A percentile compares a stretch with the other conserved stretches of the same genome.
Evolutionary conservation across 2,329 filamentous ascomycete species (phyloP).

Genomic region (Didymella arachidicola): DNA sequence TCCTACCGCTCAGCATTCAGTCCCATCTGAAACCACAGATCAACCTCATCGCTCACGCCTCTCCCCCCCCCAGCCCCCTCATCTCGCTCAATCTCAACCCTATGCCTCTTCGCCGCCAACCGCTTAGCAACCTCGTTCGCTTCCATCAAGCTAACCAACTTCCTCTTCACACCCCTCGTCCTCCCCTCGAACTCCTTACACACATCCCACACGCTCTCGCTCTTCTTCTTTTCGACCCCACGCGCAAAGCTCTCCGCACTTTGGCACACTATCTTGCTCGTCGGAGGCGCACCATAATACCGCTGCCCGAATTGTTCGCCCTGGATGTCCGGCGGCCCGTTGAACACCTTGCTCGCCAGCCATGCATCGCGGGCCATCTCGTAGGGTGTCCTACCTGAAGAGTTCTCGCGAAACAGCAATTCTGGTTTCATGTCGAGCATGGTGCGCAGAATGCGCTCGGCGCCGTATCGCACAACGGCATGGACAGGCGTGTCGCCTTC

Average conservation of each 20-base stretch:
- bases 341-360: slow-evolving; percentile 48
- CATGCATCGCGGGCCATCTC: slow-evolving; percentile 70
- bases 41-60: slow-evolving; percentile 24
- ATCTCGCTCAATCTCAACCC: slow-evolving; percentile 59
- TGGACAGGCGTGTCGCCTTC: slow-evolving; percentile 73
- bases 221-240: slow-evolving; percentile 10
- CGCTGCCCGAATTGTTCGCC: neutral
- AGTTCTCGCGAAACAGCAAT: slow-evolving; percentile 75
- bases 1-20: neutral
- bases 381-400: slow-evolving; percentile 75
- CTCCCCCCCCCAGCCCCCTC: slow-evolving; percentile 37
- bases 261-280: slow-evolving; percentile 15
- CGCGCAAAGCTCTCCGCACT: slow-evolving; percentile 31
- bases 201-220: slow-evolving; percentile 49
- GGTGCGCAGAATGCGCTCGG: slow-evolving; percentile 55
- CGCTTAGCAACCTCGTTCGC: slow-evolving; percentile 68
- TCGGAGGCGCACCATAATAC: neutral
- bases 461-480: slow-evolving; percentile 56
- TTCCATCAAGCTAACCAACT: slow-evolving; percentile 64
- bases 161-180: slow-evolving; percentile 54
- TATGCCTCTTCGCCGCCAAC: slow-evolving; percentile 43
- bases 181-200: slow-evolving; percentile 43
- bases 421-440: slow-evolving; percentile 63
- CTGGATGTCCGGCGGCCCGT: slow-evolving; percentile 21
- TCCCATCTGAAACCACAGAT: slow-evolving; percentile 7